Evolutionary conservation across 768 basidiomycete genomes (phyloP).

Genomic region (Trametes cingulata): DNA sequence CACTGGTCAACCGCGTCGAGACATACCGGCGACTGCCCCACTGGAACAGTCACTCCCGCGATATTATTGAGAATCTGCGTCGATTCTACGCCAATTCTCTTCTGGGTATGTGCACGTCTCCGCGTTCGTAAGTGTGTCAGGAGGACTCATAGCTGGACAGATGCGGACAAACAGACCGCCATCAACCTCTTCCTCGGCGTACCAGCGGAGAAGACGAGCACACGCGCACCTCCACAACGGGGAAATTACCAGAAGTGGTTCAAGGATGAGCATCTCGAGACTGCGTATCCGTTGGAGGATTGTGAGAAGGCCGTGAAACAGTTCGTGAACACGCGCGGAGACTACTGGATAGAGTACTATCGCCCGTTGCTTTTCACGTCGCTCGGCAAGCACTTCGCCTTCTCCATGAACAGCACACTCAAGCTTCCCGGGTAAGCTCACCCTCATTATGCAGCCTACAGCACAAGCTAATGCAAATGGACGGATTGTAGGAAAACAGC

Average conservation of each 20-base stretch:
- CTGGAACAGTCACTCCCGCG: slow-evolving; percentile 96
- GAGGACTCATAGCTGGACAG: slow-evolving; percentile 38
- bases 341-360: slow-evolving; percentile 91
- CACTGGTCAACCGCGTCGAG: slow-evolving; percentile 93
- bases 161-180: slow-evolving; percentile 95
- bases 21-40: slow-evolving; percentile 94
- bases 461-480: neutral
- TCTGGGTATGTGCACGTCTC: slow-evolving; percentile 52
- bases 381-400: slow-evolving; percentile 86
- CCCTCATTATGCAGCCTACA: neutral
- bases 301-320: slow-evolving; percentile 61
- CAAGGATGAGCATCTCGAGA: slow-evolving; percentile 64
- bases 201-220: slow-evolving; percentile 47
- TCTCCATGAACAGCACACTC: slow-evolving; percentile 87
- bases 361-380: slow-evolving; percentile 82
- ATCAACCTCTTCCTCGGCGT: slow-evolving; percentile 97
- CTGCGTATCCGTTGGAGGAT: slow-evolving; percentile 65
- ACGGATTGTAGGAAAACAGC: slow-evolving; percentile 60
- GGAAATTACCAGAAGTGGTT: slow-evolving; percentile 88
- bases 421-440: slow-evolving; percentile 73
- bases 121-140: neutral
- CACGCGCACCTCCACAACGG: slow-evolving; percentile 48
- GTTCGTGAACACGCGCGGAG: slow-evolving; percentile 60
- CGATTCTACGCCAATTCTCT: slow-evolving; percentile 95
- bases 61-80: slow-evolving; percentile 93